Percentiles rank a stretch among this genome's conserved stretches.
Evolutionary conservation across 176 grass and related monocot species (phyloP).

Genomic region (Poa pratensis): DNA sequence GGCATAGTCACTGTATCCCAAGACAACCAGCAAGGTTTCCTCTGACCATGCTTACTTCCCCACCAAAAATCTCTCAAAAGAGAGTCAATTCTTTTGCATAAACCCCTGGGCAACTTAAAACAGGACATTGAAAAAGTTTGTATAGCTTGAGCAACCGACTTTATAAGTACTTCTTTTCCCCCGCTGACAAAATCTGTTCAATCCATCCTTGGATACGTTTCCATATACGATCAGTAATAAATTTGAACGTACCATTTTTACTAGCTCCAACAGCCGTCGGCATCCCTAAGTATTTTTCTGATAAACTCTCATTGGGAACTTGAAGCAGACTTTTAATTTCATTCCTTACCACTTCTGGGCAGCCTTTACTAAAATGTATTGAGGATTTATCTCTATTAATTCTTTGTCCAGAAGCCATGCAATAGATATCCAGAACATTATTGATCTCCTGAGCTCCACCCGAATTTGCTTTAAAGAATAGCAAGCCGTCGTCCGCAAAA

Average conservation of each 20-base stretch:
- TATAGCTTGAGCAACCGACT: neutral
- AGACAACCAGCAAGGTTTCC: too few relatives aligned
- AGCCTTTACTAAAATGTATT: neutral
- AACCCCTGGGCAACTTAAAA: too few relatives aligned
- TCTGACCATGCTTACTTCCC: too few relatives aligned
- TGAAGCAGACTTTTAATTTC: neutral
- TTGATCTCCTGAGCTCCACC: neutral
- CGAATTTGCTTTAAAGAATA: neutral
- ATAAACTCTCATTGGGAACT: neutral
- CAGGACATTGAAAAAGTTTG: neutral
- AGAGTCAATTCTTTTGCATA: too few relatives aligned
- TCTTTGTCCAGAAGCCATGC: neutral
- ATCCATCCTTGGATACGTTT: neutral
- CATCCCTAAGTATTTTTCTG: neutral
- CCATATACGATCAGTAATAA: neutral
- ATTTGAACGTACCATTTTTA: neutral
- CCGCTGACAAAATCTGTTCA: neutral
- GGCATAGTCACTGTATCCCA: too few relatives aligned
- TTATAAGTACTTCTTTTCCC: neutral
- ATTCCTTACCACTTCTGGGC: neutral
- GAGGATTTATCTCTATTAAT: neutral
- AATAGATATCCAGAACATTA: neutral
- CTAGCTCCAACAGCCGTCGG: neutral
- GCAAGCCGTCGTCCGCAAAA: neutral
- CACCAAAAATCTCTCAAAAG: too few relatives aligned